Conservation (phyloP, 306 rosid genomes). For the Vigna unguiculata region DNA sequence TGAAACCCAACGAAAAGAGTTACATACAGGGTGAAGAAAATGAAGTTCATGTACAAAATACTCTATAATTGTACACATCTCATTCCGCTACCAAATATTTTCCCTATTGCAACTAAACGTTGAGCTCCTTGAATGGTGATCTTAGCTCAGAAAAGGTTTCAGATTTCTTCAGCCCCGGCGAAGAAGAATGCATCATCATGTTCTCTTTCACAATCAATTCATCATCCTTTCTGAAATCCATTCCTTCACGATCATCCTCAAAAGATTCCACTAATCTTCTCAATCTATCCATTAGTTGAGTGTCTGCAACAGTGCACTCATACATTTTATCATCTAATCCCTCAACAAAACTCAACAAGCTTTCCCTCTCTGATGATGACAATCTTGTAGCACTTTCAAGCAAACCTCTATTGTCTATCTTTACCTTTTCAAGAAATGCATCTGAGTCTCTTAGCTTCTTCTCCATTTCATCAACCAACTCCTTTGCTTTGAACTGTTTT, state of each 20-base stretch:
- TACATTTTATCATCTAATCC: slow-evolving; percentile 56
- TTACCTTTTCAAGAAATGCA: slow-evolving; percentile 59
- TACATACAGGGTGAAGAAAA: not conserved
- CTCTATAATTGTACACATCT: too few species aligned
- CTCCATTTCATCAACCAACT: slow-evolving; percentile 58
- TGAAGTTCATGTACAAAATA: slow-evolving; percentile 8
- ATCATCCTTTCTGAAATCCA: slow-evolving; percentile 44
- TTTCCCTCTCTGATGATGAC: slow-evolving; percentile 62
- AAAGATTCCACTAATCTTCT: slow-evolving; percentile 54
- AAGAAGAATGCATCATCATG: slow-evolving; percentile 54
- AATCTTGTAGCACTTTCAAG: slow-evolving; percentile 64
- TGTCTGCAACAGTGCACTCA: slow-evolving; percentile 57
- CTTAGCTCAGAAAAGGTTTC: slow-evolving; percentile 57
- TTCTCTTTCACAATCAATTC: slow-evolving; percentile 60
- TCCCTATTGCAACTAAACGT: slow-evolving; percentile 47
- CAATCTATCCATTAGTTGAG: slow-evolving; percentile 59
- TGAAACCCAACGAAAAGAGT: not conserved
- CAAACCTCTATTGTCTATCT: slow-evolving; percentile 62
- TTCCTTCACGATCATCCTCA: slow-evolving; percentile 46
- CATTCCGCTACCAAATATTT: slow-evolving; percentile 8
- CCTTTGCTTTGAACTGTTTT: slow-evolving; percentile 55
- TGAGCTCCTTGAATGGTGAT: slow-evolving; percentile 71
- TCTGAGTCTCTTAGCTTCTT: slow-evolving; percentile 61
- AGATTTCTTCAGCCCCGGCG: slow-evolving; percentile 51
- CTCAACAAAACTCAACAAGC: slow-evolving; percentile 54